A percentile compares a stretch with the other conserved stretches of the same genome.
phyloP scores from a whole-genome alignment of 2,329 filamentous ascomycete species.

The Atkinsonella hypoxylon region DNA sequence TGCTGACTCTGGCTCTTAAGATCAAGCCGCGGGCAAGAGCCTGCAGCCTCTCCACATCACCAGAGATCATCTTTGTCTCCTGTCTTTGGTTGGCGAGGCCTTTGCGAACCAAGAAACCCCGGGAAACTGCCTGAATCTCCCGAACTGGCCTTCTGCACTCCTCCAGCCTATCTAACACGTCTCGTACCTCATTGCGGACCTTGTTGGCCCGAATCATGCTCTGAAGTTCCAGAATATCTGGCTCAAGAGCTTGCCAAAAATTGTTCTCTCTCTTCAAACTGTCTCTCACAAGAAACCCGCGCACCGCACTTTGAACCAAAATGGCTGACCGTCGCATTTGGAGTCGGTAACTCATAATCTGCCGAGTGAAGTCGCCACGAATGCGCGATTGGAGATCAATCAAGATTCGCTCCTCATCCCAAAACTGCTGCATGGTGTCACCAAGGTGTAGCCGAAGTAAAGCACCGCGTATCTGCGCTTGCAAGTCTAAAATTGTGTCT shows the following conservation, averaged over 20 bases:
- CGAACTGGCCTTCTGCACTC: slow-evolving; percentile 51
- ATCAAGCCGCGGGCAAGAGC: slow-evolving; percentile 56
- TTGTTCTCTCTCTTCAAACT: slow-evolving; percentile 49
- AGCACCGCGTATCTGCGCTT: slow-evolving; percentile 77
- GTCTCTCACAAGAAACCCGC: slow-evolving; percentile 62
- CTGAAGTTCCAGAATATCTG: slow-evolving; percentile 67
- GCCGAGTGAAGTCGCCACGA: slow-evolving; percentile 75
- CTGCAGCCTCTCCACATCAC: slow-evolving; percentile 48
- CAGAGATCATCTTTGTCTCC: slow-evolving; percentile 39
- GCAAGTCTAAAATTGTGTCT: slow-evolving; percentile 60
- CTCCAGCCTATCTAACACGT: slow-evolving; percentile 46
- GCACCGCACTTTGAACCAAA: slow-evolving; percentile 64
- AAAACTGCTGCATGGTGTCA: slow-evolving; percentile 74
- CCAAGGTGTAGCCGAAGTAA: slow-evolving; percentile 66
- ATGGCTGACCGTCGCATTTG: slow-evolving; percentile 74
- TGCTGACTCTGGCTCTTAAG: slow-evolving; percentile 42
- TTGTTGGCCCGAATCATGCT: slow-evolving; percentile 64
- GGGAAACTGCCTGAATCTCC: slow-evolving; percentile 52
- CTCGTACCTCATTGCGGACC: slow-evolving; percentile 44
- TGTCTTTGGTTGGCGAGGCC: slow-evolving; percentile 41
- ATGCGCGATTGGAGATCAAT: slow-evolving; percentile 77
- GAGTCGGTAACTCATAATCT: slow-evolving; percentile 70
- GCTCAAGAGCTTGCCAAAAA: slow-evolving; percentile 58
- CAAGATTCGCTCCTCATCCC: slow-evolving; percentile 70
- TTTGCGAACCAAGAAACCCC: slow-evolving; percentile 54